Base-by-base conservation (phyloP, 2,329 filamentous ascomycete species). In the Penicillium sp. region DNA sequence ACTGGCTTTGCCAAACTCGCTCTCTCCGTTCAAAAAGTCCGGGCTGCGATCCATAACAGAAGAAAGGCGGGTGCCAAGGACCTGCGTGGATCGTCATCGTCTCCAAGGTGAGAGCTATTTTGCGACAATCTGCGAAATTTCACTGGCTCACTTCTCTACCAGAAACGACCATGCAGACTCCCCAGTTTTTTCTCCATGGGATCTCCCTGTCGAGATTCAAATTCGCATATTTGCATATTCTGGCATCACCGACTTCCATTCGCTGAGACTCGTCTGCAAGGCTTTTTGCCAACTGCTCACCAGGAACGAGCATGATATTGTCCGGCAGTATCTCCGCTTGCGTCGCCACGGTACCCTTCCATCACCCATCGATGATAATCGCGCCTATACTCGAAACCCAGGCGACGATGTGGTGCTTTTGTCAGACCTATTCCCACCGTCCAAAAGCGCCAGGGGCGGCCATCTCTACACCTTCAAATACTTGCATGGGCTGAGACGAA, bases 401-500 rank as follows among this genome's bases (percentile, higher is more conserved):
- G 68, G 74, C 58, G 75, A 77, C 55, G 73, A 77, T 63, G 74
- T 75, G 35, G 70, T 77, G 36, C 68, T 77, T 25, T 63, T 77
- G 16, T 77, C 75, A 11, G 75, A 77, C 57, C 63, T 77, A 8
- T 77, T 77, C 46, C 74, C 72, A 5, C 75, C 75, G 0, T 60
- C 68, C 6, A 70, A 68, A 37, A 71, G 69, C 38, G 69, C 69
- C 11, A 67, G 69, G 38, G 69, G 71, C 19, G 72, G 70, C 11
- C 68, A 75, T 52, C 62, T 73, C 40, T 77, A 75, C 55, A 74
- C 74, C 2, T 77, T 75, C 50, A 67, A 70, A 59, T 77, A 77
- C 61, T 54, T 77, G 28, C 64, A 70, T 57, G 69, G 67, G 31
- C 55, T 77, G 48, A 68, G 69, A 19, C 69, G 69, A 19, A 67